Percentiles rank a stretch among this genome's conserved stretches.
phyloP scores from a whole-genome alignment of 2,329 filamentous ascomycete species.

The Calonectria crousiana region DNA sequence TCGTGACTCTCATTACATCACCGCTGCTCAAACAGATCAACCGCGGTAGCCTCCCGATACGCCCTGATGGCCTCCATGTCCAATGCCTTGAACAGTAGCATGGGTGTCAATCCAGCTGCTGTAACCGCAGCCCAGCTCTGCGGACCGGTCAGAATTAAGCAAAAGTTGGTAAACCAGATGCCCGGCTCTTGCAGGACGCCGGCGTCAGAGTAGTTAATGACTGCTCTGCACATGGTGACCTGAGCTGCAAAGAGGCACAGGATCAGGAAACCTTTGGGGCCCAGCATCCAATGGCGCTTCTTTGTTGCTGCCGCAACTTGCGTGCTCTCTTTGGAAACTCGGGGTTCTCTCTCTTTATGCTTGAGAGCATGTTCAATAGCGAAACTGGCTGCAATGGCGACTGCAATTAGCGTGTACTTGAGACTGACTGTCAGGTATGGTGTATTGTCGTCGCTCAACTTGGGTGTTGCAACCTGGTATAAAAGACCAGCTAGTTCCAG shows the following conservation, averaged over 20 bases:
- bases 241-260: slow-evolving; percentile 26
- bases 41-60: not conserved
- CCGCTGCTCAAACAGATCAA: not conserved
- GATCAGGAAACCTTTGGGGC: slow-evolving; percentile 18
- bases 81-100: slow-evolving; percentile 26
- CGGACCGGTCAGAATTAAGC: slow-evolving; percentile 27
- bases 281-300: not conserved
- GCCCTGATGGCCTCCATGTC: slow-evolving; percentile 10
- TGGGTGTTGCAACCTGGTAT: slow-evolving; percentile 7
- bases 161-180: slow-evolving; percentile 38
- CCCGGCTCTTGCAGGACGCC: slow-evolving; percentile 8
- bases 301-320: not conserved
- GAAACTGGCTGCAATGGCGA: slow-evolving; percentile 14
- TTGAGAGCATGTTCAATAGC: slow-evolving; percentile 6
- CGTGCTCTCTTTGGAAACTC: not conserved
- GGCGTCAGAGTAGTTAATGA: slow-evolving; percentile 22
- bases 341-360: not conserved
- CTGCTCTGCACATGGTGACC: slow-evolving; percentile 23
- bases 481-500: slow-evolving; percentile 14
- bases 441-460: not conserved
- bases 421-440: not conserved
- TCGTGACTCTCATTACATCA: slow-evolving; percentile 7
- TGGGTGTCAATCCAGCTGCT: slow-evolving; percentile 26
- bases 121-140: slow-evolving; percentile 31
- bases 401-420: slow-evolving; percentile 25